A percentile compares a stretch with the other conserved stretches of the same genome.
These are phyloP conservation scores for Erythrophleum ivorense DNA, from an alignment of 331 rosid species.

Conservation along the genomic window DNA sequence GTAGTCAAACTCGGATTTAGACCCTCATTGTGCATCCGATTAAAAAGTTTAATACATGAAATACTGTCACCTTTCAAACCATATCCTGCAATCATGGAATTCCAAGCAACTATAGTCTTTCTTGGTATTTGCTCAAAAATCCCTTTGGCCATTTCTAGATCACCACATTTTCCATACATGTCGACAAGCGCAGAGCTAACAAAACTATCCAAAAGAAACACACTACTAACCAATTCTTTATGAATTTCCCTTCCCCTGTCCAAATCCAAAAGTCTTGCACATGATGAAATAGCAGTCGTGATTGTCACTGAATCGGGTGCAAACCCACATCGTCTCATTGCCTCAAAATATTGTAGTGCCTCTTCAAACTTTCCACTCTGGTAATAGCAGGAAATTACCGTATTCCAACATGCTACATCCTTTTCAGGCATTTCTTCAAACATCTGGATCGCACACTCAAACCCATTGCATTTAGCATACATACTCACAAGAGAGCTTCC, in stretches of 20 bases:
- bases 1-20: conserved; percentile 68
- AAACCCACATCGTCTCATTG: conserved; percentile 66
- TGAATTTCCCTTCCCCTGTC: conserved; percentile 73
- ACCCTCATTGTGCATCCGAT: conserved; percentile 67
- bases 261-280: conserved; percentile 77
- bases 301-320: conserved; percentile 66
- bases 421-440: conserved; percentile 75
- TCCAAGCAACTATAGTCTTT: conserved; percentile 78
- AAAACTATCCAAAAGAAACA: conserved; percentile 52
- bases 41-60: conserved; percentile 66
- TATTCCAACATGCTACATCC: conserved; percentile 87
- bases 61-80: conserved; percentile 68
- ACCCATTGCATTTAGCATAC: conserved; percentile 71
- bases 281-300: conserved; percentile 59
- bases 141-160: conserved; percentile 64
- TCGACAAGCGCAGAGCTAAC: conserved; percentile 75
- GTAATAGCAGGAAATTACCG: conserved; percentile 75
- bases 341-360: conserved; percentile 58
- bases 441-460: conserved; percentile 55
- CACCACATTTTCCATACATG: conserved; percentile 87
- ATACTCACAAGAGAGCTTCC: conserved; percentile 66
- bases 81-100: conserved; percentile 71
- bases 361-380: conserved; percentile 61
- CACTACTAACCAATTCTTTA: conserved; percentile 50
- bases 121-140: conserved; percentile 68